Evolutionary conservation across 148 eudicot species (phyloP).

Genomic region (Chenopodium suecicum): DNA sequence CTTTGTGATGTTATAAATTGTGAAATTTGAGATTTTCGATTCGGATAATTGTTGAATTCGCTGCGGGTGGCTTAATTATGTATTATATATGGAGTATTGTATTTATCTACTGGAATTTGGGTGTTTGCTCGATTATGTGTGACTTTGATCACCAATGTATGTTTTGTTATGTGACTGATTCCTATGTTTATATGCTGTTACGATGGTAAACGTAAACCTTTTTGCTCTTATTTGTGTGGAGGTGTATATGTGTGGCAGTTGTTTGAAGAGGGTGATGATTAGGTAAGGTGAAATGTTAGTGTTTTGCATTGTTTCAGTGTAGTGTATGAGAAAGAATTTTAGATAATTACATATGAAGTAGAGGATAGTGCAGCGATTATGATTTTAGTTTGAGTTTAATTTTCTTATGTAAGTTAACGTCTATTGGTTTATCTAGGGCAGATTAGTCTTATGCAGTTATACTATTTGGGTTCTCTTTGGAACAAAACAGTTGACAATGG

Average conservation of each 20-base stretch:
- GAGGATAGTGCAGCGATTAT: not conserved
- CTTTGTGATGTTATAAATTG: constrained; percentile 5
- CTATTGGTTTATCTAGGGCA: not conserved
- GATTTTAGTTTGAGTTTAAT: not conserved
- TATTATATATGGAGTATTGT: constrained; percentile 10
- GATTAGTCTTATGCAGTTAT: too few species aligned
- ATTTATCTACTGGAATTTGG: not conserved
- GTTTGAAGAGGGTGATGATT: not conserved
- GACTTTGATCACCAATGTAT: not conserved
- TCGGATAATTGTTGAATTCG: not conserved
- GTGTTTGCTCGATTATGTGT: not conserved
- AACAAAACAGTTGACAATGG: not conserved
- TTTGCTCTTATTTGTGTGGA: not conserved
- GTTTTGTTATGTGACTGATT: not conserved
- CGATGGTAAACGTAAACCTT: not conserved
- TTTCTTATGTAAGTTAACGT: not conserved
- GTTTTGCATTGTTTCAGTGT: not conserved
- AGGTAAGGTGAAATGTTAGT: not conserved
- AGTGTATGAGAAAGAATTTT: too few species aligned
- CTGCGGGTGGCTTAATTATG: not conserved
- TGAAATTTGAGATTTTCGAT: not conserved
- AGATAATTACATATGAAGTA: too few species aligned
- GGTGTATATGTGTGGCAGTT: not conserved
- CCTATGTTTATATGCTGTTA: not conserved
- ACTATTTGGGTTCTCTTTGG: not conserved